Evolutionary conservation across 164 flowering plant genomes (phyloP).

Genomic region (grape (Vitis vinifera)): DNA sequence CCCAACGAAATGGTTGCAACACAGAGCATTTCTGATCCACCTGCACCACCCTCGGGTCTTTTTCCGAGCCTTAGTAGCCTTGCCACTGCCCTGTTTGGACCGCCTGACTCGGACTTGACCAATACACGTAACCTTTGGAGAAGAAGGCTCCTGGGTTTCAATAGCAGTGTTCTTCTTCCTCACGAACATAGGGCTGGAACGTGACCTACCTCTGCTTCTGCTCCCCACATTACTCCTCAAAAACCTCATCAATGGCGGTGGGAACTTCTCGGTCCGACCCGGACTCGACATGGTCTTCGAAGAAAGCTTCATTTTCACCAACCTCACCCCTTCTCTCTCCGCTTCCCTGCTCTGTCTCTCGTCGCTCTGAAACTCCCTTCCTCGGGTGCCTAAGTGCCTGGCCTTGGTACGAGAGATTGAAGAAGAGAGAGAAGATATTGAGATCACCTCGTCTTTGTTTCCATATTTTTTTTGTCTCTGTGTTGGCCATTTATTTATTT

Average conservation of each 20-base stretch:
- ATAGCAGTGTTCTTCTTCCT: conserved; percentile 29
- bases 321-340: no score
- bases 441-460: neutral
- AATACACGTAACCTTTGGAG: conserved; percentile 75
- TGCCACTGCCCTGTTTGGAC: conserved; percentile 19
- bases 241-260: conserved; percentile 65
- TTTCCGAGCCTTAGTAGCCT: neutral
- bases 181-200: conserved; percentile 62
- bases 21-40: conserved; percentile 26
- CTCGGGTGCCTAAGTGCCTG: no score
- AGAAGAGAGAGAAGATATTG: neutral
- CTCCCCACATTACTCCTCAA: conserved; percentile 57
- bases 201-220: conserved; percentile 65
- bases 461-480: neutral
- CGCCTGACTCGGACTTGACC: conserved; percentile 59
- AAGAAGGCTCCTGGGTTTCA: conserved; percentile 63
- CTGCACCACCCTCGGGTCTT: conserved; percentile 10
- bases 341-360: neutral
- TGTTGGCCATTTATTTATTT: neutral
- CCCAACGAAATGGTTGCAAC: conserved; percentile 17
- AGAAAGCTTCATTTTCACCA: conserved; percentile 40
- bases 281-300: conserved; percentile 70
- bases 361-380: neutral
- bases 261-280: conserved; percentile 55
- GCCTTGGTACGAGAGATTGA: neutral